These are phyloP conservation scores for Ophiocordyceps sinensis DNA, from an alignment of 2,329 filamentous ascomycete genomes.

Conservation along the genomic window DNA sequence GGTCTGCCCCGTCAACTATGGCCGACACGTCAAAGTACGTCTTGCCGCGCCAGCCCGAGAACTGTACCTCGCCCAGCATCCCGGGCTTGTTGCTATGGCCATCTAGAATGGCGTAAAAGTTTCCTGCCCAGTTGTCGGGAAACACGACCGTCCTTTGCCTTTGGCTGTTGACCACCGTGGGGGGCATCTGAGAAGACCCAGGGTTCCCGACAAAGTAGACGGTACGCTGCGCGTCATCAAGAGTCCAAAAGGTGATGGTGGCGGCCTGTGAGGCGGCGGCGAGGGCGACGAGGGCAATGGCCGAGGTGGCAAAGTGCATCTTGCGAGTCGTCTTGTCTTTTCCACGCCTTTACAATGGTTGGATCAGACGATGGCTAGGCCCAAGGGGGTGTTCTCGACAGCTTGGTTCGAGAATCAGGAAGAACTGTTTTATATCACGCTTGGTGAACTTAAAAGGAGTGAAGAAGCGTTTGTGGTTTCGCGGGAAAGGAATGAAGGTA, in stretches of 20 bases:
- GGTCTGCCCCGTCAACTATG: slow-evolving; percentile 37
- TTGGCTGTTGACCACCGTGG: slow-evolving; percentile 24
- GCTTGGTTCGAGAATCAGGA: neutral
- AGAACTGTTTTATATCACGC: neutral
- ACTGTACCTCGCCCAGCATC: slow-evolving; percentile 38
- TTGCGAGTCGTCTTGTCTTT: slow-evolving; percentile 16
- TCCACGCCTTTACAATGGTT: too few species aligned
- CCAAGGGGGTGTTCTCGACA: too few species aligned
- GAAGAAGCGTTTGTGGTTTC: slow-evolving; percentile 10
- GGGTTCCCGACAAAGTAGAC: slow-evolving; percentile 34
- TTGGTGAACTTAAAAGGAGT: slow-evolving; percentile 1
- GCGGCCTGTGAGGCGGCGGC: slow-evolving; percentile 27
- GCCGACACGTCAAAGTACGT: slow-evolving; percentile 46
- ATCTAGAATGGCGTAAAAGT: slow-evolving; percentile 34
- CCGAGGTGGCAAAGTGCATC: slow-evolving; percentile 37
- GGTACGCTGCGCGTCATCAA: slow-evolving; percentile 34
- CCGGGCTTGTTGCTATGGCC: slow-evolving; percentile 27
- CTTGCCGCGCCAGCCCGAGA: slow-evolving; percentile 29
- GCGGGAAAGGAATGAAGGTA: slow-evolving; percentile 9
- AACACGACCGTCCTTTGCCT: slow-evolving; percentile 26
- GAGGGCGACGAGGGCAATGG: slow-evolving; percentile 27
- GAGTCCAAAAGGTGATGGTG: slow-evolving; percentile 44
- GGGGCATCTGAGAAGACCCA: slow-evolving; percentile 18
- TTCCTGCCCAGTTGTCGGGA: slow-evolving; percentile 30
- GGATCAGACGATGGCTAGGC: too few species aligned